Evolutionary conservation across 768 basidiomycete species (phyloP).

Genomic region (Rhizopogon roseolus): DNA sequence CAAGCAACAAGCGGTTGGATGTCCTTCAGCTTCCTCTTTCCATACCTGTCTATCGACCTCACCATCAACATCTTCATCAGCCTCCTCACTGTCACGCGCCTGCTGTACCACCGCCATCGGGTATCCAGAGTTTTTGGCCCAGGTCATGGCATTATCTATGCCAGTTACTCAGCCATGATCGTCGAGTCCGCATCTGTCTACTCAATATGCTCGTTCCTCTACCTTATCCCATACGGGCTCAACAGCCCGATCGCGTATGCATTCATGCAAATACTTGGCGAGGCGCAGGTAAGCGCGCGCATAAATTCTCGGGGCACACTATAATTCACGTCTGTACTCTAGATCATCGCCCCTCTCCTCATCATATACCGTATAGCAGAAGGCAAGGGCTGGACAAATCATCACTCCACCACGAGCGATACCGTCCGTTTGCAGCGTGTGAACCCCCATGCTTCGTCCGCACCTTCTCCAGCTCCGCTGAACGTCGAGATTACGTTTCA

Average conservation of each 20-base stretch:
- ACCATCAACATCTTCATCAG: constrained; percentile 28
- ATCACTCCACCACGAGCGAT: not conserved
- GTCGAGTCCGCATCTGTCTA: constrained; percentile 31
- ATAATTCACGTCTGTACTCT: not conserved
- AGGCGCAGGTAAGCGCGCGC: constrained; percentile 19
- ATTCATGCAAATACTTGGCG: constrained; percentile 26
- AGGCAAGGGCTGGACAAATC: constrained; percentile 37
- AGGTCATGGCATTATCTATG: constrained; percentile 21
- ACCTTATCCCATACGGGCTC: constrained; percentile 22
- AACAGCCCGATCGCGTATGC: constrained; percentile 20
- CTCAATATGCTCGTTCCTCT: constrained; percentile 25
- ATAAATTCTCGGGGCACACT: not conserved
- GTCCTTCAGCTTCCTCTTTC: constrained; percentile 28
- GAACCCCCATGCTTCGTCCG: not conserved
- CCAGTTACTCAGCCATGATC: constrained; percentile 28
- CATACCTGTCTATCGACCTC: constrained; percentile 28
- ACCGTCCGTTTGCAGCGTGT: constrained; percentile 11
- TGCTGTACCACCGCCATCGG: constrained; percentile 23
- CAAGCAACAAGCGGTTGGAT: constrained; percentile 19
- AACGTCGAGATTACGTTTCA: not conserved
- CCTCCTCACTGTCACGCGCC: constrained; percentile 24
- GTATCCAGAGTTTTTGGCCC: constrained; percentile 22
- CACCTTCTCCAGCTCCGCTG: not conserved
- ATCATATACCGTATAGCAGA: constrained; percentile 44
- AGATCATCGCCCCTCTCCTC: constrained; percentile 44